phyloP scores from a whole-genome alignment of 1,284 basidiomycete species.

The Apiotrichum mycotoxinovorans region DNA sequence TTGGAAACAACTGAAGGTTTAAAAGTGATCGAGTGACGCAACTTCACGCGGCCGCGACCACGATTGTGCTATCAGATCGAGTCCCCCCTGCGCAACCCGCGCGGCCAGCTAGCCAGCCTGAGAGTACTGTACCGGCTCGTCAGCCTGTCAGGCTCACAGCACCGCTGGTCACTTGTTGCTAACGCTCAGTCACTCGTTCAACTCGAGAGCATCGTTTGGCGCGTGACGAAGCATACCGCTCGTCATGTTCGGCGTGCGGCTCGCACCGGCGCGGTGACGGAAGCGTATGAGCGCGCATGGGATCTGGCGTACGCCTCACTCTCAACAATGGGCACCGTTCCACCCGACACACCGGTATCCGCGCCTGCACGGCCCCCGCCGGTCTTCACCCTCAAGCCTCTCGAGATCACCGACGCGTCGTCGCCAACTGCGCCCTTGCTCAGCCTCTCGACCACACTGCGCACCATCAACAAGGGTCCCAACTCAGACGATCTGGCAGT shows the following conservation, averaged over 20 bases:
- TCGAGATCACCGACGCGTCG: neutral
- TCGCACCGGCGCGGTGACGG: neutral
- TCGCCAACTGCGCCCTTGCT: neutral
- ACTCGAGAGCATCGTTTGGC: neutral
- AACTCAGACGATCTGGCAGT: neutral
- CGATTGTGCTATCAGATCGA: too few relatives aligned
- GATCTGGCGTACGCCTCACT: neutral
- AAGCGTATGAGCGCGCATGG: conserved; percentile 2
- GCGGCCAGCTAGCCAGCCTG: too few relatives aligned
- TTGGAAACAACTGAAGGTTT: neutral
- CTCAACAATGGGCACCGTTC: neutral
- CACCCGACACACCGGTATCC: neutral
- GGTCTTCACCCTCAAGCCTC: neutral
- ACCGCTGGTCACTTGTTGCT: neutral
- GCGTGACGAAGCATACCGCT: neutral
- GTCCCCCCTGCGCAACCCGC: too few relatives aligned
- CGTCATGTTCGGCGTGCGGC: neutral
- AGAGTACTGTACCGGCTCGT: too few relatives aligned
- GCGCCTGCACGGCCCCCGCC: neutral
- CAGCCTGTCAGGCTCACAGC: too few relatives aligned
- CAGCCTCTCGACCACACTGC: neutral
- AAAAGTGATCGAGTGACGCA: neutral
- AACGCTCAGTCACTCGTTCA: neutral
- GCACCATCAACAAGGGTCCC: neutral
- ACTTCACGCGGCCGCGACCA: neutral